Evolutionary conservation across 345 rosid species (phyloP), one percentile per base, ranked within the genome.

Genomic region (Dimocarpus longan): DNA sequence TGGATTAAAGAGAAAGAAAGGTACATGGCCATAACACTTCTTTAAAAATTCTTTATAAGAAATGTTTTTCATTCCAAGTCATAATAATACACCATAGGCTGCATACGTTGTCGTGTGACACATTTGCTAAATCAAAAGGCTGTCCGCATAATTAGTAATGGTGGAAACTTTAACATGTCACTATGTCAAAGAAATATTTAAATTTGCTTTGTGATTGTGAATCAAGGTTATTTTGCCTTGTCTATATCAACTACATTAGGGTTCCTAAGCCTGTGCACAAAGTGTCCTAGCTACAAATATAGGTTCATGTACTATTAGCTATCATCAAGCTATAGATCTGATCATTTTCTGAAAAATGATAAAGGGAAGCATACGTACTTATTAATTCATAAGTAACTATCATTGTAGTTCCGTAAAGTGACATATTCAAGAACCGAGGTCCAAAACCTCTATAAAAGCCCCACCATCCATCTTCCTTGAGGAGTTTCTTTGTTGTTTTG

Each of bases 391-490:
- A 87, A 42, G 93, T 88, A 67, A 91, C 90, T 40, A 88, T 90
- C 93, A 90, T 90, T 59, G 95, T 87, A 16, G 95, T 87, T 63
- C 93, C 93, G 76, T 87, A 87, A 13, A 88, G 82, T 2, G 93
- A 91, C 93, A 87, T 87, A 48, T 85, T 91, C 65, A 91, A 77
- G 79, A 91, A 90, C 26, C 93, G 84, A 43, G 95, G 93, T 19
- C 84, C 90, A 12, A 88, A 86, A 19, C 95, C 95, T 82, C 93
- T 83, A 50, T 91, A 86, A 75, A 88, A 90, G 10, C 95, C 95
- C 89, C 88, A 16, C 89, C 90, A 86, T 6, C 93, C 90, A 11
- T 88, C 89, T 82, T 87, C 92, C 80, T 82, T 68, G 19, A 91
- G 62, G 13, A 91, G 87, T 50, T 84, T 66, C 79, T 87, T 88